phyloP scores from a whole-genome alignment of 129 eudicot genomes.

The Arctium lappa region DNA sequence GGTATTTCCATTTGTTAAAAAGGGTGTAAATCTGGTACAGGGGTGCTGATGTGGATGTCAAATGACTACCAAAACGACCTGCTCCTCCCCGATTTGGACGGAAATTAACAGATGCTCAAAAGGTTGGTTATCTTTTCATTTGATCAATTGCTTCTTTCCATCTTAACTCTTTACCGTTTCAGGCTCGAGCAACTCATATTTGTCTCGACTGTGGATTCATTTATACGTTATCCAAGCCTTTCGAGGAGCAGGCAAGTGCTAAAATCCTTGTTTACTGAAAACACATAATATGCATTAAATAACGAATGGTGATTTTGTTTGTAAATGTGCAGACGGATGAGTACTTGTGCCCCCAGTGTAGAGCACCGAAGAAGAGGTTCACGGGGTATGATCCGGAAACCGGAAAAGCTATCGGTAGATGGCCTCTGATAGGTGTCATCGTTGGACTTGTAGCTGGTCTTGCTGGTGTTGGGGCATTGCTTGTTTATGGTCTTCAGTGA shows the following conservation, averaged over 20 bases:
- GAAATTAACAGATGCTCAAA: constrained; percentile 83
- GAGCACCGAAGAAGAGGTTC: constrained; percentile 98
- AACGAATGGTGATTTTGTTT: neutral
- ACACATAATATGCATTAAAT: neutral
- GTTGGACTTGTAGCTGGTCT: constrained; percentile 80
- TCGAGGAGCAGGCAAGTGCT: constrained; percentile 91
- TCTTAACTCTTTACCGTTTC: constrained; percentile 6
- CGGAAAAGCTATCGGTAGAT: constrained; percentile 78
- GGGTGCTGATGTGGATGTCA: constrained; percentile 87
- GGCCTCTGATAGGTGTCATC: constrained; percentile 86
- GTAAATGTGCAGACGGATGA: constrained; percentile 68
- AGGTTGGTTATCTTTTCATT: constrained; percentile 29
- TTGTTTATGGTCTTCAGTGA: constrained; percentile 95
- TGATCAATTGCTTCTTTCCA: neutral
- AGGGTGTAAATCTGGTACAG: constrained; percentile 35
- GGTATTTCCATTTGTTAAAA: neutral
- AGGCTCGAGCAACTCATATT: constrained; percentile 97
- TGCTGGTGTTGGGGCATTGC: constrained; percentile 94
- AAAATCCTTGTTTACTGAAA: neutral
- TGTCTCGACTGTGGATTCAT: constrained; percentile 98
- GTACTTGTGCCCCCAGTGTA: constrained; percentile 88
- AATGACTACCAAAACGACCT: constrained; percentile 88
- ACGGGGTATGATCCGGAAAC: constrained; percentile 67
- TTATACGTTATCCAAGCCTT: constrained; percentile 76
- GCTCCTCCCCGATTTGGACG: constrained; percentile 95